Evolutionary conservation across 2,329 filamentous ascomycete genomes (phyloP).

Genomic region (Atkinsonella texensis): DNA sequence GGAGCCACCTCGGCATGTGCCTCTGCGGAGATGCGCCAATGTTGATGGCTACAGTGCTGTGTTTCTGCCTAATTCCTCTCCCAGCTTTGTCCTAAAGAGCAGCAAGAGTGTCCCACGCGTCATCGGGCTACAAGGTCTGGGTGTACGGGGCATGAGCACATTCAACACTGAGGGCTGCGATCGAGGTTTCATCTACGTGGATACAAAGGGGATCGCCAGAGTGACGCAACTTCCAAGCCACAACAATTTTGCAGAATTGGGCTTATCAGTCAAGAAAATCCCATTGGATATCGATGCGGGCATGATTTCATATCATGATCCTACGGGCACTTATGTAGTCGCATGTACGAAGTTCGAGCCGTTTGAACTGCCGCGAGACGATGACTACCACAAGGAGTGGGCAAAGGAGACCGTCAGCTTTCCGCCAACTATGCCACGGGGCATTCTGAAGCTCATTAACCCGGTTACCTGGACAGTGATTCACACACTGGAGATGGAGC

Average conservation of each 20-base stretch:
- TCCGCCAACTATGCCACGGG: constrained; percentile 58
- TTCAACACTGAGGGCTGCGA: constrained; percentile 71
- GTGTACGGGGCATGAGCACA: constrained; percentile 58
- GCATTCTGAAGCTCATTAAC: constrained; percentile 66
- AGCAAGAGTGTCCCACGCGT: constrained; percentile 66
- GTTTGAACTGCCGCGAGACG: constrained; percentile 79
- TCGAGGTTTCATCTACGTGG: constrained; percentile 71
- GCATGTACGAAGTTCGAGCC: constrained; percentile 55
- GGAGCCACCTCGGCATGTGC: constrained; percentile 33
- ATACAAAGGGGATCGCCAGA: constrained; percentile 58
- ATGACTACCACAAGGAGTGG: constrained; percentile 74
- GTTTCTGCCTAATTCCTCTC: constrained; percentile 69
- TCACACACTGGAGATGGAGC: constrained; percentile 61
- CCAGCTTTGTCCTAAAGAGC: constrained; percentile 73
- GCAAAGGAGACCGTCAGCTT: constrained; percentile 54
- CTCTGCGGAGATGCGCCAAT: constrained; percentile 47
- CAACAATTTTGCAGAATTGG: constrained; percentile 59
- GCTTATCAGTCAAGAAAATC: constrained; percentile 64
- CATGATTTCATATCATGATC: constrained; percentile 63
- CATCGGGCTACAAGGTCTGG: constrained; percentile 56
- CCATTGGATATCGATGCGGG: constrained; percentile 58
- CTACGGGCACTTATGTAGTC: constrained; percentile 63
- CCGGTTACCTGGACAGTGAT: constrained; percentile 68
- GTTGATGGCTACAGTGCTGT: constrained; percentile 71
- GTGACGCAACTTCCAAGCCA: constrained; percentile 59